A percentile compares a stretch with the other conserved stretches of the same genome.
phyloP scores from a whole-genome alignment of 352 stramenopile genomes.

The Pythium biforme region DNA sequence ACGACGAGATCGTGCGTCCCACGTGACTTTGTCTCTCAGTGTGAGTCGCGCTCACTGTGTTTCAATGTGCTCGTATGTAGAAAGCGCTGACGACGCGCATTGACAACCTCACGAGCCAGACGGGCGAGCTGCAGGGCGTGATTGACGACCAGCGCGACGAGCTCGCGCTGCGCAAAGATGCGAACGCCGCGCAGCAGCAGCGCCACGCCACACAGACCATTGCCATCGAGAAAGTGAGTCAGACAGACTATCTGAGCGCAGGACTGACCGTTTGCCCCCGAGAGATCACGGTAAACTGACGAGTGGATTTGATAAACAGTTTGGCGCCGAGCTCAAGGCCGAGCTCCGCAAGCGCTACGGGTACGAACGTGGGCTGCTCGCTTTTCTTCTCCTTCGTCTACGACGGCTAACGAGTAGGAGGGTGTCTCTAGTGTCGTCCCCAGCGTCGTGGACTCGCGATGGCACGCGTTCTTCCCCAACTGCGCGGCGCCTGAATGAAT shows the following conservation, averaged over 20 bases:
- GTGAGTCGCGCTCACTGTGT: not conserved
- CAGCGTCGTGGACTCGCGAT: conserved; percentile 47
- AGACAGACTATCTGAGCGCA: too few species aligned
- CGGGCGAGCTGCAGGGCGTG: conserved; percentile 22
- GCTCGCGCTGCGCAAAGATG: conserved; percentile 27
- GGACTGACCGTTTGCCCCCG: too few species aligned
- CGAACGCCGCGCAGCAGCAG: conserved; percentile 25
- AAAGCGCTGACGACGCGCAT: conserved; percentile 27
- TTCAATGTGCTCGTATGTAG: conserved; percentile 2
- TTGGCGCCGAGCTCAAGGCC: conserved; percentile 45
- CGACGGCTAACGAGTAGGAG: too few species aligned
- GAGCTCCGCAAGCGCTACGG: conserved; percentile 61
- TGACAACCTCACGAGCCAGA: conserved; percentile 30
- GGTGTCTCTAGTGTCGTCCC: conserved; percentile 55
- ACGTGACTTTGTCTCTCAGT: not conserved
- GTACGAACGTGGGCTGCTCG: conserved; percentile 26
- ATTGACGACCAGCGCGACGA: conserved; percentile 24
- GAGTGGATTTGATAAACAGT: conserved; percentile 27
- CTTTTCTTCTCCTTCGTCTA: too few species aligned
- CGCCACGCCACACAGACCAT: conserved; percentile 25
- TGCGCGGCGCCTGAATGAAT: conserved; percentile 17
- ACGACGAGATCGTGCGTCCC: conserved; percentile 36
- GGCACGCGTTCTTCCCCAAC: conserved; percentile 52
- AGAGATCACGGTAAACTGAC: too few species aligned
- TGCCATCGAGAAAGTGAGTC: conserved; percentile 36